Conservation (phyloP, 495 filamentous ascomycete species). For the Thermothielavioides terrestris region DNA sequence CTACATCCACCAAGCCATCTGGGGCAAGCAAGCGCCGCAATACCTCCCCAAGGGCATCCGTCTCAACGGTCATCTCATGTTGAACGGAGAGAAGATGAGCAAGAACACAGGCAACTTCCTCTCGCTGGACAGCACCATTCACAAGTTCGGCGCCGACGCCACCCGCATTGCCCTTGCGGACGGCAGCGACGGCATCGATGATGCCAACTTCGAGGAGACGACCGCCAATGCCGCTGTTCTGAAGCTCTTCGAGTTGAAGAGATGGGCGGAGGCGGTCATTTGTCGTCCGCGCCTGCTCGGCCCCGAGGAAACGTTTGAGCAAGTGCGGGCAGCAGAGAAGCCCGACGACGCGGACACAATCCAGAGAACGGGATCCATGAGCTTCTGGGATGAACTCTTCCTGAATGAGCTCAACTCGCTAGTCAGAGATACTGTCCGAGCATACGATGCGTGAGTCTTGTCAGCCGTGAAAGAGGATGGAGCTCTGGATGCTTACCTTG, state of each 20-base stretch:
- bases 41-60: conserved; percentile 48
- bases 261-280: conserved; percentile 76
- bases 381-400: conserved; percentile 76
- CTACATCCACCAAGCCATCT: conserved; percentile 82
- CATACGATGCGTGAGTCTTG: conserved; percentile 46
- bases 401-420: conserved; percentile 76
- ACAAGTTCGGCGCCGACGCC: conserved; percentile 94
- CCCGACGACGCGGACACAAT: neutral
- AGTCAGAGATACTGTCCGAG: conserved; percentile 55
- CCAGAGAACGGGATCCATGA: conserved; percentile 28
- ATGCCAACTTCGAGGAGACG: conserved; percentile 89
- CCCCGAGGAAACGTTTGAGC: conserved; percentile 50
- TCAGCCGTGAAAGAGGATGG: too few species aligned
- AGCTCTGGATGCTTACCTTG: neutral
- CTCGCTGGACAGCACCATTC: conserved; percentile 71
- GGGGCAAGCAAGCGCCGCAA: conserved; percentile 71
- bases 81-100: conserved; percentile 95
- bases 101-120: conserved; percentile 94
- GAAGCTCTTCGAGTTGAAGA: conserved; percentile 67
- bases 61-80: conserved; percentile 81
- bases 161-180: conserved; percentile 78
- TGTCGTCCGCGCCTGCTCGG: conserved; percentile 49
- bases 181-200: conserved; percentile 80
- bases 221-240: conserved; percentile 79
- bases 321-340: conserved; percentile 3